phyloP scores from a whole-genome alignment of 345 rosid genomes.

The Citrus trifoliata region DNA sequence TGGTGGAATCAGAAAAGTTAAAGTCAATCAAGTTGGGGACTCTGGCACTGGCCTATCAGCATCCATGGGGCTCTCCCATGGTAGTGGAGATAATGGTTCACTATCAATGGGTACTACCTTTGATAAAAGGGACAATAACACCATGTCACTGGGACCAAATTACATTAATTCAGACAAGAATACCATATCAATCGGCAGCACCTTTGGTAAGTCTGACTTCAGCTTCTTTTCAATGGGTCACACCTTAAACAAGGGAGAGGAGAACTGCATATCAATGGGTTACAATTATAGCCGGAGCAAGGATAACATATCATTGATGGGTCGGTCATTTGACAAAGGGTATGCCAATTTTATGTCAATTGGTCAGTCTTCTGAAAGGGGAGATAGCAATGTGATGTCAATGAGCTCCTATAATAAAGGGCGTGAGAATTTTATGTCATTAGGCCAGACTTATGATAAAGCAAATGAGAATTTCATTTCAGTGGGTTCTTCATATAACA shows the following conservation, averaged over 20 bases:
- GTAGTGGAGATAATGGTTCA: conserved; percentile 24
- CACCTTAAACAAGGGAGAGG: conserved; percentile 29
- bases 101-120: conserved; percentile 27
- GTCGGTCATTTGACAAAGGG: conserved; percentile 34
- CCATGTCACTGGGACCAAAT: conserved; percentile 25
- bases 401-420: conserved; percentile 35
- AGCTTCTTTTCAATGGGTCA: conserved; percentile 29
- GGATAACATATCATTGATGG: conserved; percentile 31
- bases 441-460: conserved; percentile 30
- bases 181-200: conserved; percentile 20
- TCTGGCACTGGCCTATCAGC: conserved; percentile 29
- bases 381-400: conserved; percentile 26
- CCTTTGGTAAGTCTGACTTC: conserved; percentile 23
- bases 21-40: conserved; percentile 49
- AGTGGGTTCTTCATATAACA: conserved; percentile 28
- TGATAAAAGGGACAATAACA: conserved; percentile 15
- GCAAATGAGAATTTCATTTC: conserved; percentile 35
- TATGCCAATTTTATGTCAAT: conserved; percentile 32
- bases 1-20: conserved; percentile 53
- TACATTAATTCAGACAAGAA: conserved; percentile 20
- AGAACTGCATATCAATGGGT: conserved; percentile 32
- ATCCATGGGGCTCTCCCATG: conserved; percentile 25
- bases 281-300: conserved; percentile 28
- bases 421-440: conserved; percentile 27
- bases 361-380: conserved; percentile 42